Conservation (phyloP, 805 yeast genomes). For the Wickerhamiella spandovensis region DNA sequence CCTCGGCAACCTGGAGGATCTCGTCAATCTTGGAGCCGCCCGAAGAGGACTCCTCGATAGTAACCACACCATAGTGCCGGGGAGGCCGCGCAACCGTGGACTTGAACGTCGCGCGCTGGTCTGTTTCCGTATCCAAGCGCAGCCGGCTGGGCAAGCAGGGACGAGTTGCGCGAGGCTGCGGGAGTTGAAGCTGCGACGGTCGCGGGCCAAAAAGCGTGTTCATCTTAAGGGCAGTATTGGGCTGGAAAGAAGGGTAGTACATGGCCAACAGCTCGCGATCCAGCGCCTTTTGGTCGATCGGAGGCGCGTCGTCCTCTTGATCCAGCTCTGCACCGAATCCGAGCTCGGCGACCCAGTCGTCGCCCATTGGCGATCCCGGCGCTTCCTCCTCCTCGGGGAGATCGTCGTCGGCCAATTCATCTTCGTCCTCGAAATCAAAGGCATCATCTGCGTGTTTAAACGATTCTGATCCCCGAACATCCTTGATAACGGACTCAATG, state of each 20-base stretch:
- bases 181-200: slow-evolving; percentile 41
- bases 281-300: neutral
- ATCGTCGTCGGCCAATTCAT: slow-evolving; percentile 87
- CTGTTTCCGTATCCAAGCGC: slow-evolving; percentile 48
- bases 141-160: slow-evolving; percentile 40
- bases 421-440: slow-evolving; percentile 85
- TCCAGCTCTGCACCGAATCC: slow-evolving; percentile 15
- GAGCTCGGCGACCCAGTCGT: slow-evolving; percentile 24
- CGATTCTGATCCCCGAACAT: slow-evolving; percentile 33
- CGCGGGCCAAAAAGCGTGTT: slow-evolving; percentile 53
- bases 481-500: slow-evolving; percentile 19
- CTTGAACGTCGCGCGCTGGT: slow-evolving; percentile 42
- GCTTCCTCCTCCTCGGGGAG: slow-evolving; percentile 20
- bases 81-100: slow-evolving; percentile 11
- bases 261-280: slow-evolving; percentile 4
- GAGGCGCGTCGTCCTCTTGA: slow-evolving; percentile 12
- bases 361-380: slow-evolving; percentile 9
- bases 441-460: slow-evolving; percentile 83
- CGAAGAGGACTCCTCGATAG: neutral
- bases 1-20: neutral
- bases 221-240: slow-evolving; percentile 44
- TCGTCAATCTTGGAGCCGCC: neutral
- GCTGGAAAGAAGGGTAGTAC: slow-evolving; percentile 52
- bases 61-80: neutral
- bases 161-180: slow-evolving; percentile 30